Conservation (phyloP, 371 early-diverging fungal genomes). For the Haplosporangium sp. region DNA sequence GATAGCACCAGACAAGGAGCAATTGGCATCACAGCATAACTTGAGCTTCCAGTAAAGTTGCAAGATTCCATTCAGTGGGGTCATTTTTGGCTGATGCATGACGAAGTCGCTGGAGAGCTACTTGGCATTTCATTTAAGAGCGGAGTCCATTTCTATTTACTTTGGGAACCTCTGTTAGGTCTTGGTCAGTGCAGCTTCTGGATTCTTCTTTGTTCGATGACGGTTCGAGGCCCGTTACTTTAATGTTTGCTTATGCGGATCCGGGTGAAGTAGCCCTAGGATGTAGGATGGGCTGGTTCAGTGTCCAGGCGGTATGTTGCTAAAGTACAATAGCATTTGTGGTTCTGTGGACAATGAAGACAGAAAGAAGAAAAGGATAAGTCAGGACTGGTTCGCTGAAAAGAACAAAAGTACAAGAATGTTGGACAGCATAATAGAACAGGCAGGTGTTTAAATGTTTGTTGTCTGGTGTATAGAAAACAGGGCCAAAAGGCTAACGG, state of each 20-base stretch:
- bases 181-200: conserved; percentile 5
- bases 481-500: conserved; percentile 18
- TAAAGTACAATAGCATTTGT: neutral
- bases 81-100: too few species aligned
- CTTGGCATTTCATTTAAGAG: too few species aligned
- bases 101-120: too few species aligned
- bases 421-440: neutral
- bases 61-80: too few species aligned
- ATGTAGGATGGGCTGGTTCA: neutral
- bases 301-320: neutral
- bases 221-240: neutral
- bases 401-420: neutral
- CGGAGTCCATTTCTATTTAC: too few species aligned
- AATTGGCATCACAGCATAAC: too few species aligned
- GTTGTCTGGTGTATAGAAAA: neutral
- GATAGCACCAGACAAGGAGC: too few species aligned
- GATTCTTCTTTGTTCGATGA: neutral
- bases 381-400: neutral
- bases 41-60: too few species aligned
- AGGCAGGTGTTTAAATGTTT: neutral
- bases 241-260: neutral
- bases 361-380: neutral
- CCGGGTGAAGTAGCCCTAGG: neutral
- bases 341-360: too few species aligned
- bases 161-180: neutral